Percentiles rank a stretch among this genome's conserved stretches.
Evolutionary conservation across 75 land plant species (phyloP).

Genomic region (Selaginella moellendorffii): DNA sequence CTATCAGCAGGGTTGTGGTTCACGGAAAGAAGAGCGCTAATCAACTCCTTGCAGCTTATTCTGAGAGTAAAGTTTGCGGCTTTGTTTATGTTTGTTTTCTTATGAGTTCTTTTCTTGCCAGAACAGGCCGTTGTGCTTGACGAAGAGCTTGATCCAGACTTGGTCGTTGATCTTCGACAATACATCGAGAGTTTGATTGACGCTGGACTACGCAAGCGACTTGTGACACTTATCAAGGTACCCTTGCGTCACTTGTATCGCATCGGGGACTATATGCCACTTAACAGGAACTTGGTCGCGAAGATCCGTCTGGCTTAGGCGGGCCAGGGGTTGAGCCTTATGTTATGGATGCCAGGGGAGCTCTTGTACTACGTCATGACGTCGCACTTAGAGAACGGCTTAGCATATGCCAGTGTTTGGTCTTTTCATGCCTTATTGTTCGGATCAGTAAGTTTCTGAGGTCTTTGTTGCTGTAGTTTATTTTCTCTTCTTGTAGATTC

Average conservation of each 20-base stretch:
- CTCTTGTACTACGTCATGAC: conserved; percentile 60
- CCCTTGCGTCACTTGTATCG: neutral
- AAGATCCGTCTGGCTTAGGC: conserved; percentile 83
- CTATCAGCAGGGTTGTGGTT: conserved; percentile 92
- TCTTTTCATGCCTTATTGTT: conserved; percentile 60
- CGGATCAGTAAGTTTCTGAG: conserved; percentile 48
- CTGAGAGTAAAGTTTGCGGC: conserved; percentile 43
- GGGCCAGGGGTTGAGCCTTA: conserved; percentile 69
- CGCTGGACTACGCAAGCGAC: conserved; percentile 58
- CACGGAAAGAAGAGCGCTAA: conserved; percentile 77
- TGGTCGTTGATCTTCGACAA: conserved; percentile 56
- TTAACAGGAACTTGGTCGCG: conserved; percentile 64
- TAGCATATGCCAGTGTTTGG: conserved; percentile 75
- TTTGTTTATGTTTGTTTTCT: neutral
- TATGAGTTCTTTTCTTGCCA: neutral
- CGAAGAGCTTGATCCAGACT: conserved; percentile 63
- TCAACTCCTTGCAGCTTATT: conserved; percentile 53
- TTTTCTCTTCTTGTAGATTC: conserved; percentile 33
- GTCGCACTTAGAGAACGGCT: conserved; percentile 68
- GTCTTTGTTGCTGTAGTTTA: neutral
- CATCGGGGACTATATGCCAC: too few species aligned
- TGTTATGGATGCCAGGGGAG: conserved; percentile 76
- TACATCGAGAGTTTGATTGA: conserved; percentile 62
- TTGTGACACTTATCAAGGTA: conserved; percentile 77
- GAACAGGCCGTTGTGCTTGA: conserved; percentile 85